Evolutionary conservation across 176 grass and related monocot genomes (phyloP).

Genomic region (Avena eriantha): DNA sequence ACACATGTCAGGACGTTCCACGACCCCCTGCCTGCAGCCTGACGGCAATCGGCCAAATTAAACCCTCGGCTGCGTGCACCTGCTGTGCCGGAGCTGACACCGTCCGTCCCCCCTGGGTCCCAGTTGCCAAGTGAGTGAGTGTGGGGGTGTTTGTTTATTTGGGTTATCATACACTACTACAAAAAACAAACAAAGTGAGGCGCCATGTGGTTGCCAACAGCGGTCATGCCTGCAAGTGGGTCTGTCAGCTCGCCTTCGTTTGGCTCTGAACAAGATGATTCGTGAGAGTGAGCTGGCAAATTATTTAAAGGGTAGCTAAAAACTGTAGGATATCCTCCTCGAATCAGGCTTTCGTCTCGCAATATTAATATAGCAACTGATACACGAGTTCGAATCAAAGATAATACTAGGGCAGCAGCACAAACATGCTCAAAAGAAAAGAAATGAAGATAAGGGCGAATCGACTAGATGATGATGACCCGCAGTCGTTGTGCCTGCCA

Average conservation of each 20-base stretch:
- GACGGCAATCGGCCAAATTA: conserved; percentile 25
- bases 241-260: conserved; percentile 23
- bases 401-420: too few species aligned
- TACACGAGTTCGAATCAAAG: too few species aligned
- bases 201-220: conserved; percentile 37
- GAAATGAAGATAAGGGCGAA: too few species aligned
- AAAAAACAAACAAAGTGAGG: conserved; percentile 26
- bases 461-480: too few species aligned
- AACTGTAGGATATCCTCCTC: not conserved
- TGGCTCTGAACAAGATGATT: conserved; percentile 42
- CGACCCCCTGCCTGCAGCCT: not conserved
- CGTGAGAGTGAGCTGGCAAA: not conserved
- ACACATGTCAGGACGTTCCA: conserved; percentile 47
- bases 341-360: too few species aligned
- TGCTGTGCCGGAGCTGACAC: conserved; percentile 40
- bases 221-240: conserved; percentile 34
- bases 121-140: too few species aligned
- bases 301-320: not conserved
- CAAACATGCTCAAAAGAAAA: too few species aligned
- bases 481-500: too few species aligned
- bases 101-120: not conserved
- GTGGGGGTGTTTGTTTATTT: too few species aligned
- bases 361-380: too few species aligned
- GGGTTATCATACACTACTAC: not conserved
- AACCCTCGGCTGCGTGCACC: conserved; percentile 8